Evolutionary conservation across 169 alveolate genomes (phyloP), one percentile per base, ranked within the genome.

Genomic region (Cryptosporidium parvum): DNA sequence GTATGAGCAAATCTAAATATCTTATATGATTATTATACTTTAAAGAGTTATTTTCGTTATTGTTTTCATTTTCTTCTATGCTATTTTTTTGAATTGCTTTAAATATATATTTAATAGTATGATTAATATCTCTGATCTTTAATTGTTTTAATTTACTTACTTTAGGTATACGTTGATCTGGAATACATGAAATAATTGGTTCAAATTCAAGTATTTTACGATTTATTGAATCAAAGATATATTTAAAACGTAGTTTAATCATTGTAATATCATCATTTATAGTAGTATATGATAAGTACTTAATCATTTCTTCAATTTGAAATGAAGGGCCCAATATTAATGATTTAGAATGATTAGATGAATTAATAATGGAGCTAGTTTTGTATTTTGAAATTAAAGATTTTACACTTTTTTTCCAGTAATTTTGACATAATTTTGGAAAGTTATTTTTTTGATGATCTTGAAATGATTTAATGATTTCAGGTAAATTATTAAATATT

Each of bases 101-200:
- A 12, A 37, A 39, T 8, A 75, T 75, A 42, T 75, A 75, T 75
- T 39, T 75, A 16, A 75, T 56, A 26, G 86, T 75, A 58, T 75
- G 86, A 16, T 75, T 75, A 33, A 75, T 18, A 58, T 75, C 86
- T 35, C 86, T 31, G 16, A 75, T 35, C 58, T 75, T 75, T 26
- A 56, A 26, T 56, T 33, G 52, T 1, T 58, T 75, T 31, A 23
- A 18, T 75, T 75, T 23, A 8, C 14, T 48, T 48, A 16, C 23
- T 16, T 48, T 48, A 14, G 56, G 56, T 12, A 75, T 75, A n/a
- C 86, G 70, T 14, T 42, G 5, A 58, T 75, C 86, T 56, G 16
- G 56, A 8, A 75, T 59, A 26, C 86, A 75, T 35, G 52, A 75
- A 33, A 75, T 61, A n/a, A 14, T 23, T 35, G 86, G 86, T 1